These are phyloP conservation scores for Nitzschia putrida DNA, from an alignment of 108 stramenopile species.

Conservation along the genomic window DNA sequence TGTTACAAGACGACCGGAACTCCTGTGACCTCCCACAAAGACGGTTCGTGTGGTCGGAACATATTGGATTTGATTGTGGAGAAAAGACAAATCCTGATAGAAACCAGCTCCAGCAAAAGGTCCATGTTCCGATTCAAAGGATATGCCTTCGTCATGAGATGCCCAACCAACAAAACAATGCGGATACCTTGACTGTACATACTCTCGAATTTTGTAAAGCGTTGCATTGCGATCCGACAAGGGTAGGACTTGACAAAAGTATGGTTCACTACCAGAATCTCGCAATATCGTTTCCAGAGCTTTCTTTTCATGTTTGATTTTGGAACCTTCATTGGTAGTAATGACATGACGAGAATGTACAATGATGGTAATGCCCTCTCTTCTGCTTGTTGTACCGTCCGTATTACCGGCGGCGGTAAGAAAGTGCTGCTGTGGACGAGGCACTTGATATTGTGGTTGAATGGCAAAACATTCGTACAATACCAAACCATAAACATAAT, in stretches of 20 bases:
- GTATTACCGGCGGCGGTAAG: too few species aligned
- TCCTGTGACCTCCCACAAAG: slow-evolving; percentile 11
- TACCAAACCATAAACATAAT: too few species aligned
- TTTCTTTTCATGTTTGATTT: slow-evolving; percentile 2
- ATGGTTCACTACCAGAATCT: neutral
- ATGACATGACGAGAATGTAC: slow-evolving; percentile 21
- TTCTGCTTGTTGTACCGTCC: too few species aligned
- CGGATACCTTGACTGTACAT: neutral
- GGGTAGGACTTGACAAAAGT: slow-evolving; percentile 3
- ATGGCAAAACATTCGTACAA: too few species aligned
- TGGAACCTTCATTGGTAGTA: neutral
- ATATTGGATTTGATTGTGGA: too few species aligned
- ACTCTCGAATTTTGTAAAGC: neutral
- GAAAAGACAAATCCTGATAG: slow-evolving; percentile 33
- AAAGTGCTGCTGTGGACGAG: too few species aligned
- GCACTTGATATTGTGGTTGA: too few species aligned
- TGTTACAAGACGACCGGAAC: slow-evolving; percentile 13
- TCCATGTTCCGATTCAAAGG: slow-evolving; percentile 17
- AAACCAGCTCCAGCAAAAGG: slow-evolving; percentile 25
- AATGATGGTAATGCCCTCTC: too few species aligned
- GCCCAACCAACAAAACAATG: neutral
- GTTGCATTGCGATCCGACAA: slow-evolving; percentile 16
- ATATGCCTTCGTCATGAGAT: neutral
- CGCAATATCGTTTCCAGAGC: slow-evolving; percentile 5
- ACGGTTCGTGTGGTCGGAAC: neutral